A percentile compares a stretch with the other conserved stretches of the same genome.
phyloP scores from a whole-genome alignment of 2,329 filamentous ascomycete species.

The Colletotrichum sp. region DNA sequence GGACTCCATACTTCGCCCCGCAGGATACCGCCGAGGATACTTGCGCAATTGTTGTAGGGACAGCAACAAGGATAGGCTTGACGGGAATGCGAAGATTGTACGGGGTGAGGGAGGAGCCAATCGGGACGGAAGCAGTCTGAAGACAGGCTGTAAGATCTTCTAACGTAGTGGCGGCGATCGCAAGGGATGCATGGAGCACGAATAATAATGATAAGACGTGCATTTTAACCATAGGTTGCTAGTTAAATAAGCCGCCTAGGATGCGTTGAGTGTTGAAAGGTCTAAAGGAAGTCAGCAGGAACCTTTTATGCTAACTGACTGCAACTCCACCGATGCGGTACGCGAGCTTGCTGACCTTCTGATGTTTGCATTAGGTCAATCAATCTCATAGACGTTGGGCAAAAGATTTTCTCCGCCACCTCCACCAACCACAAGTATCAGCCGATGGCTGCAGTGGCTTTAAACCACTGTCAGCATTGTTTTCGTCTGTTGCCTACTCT shows the following conservation, averaged over 20 bases:
- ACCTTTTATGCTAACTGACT: background rate
- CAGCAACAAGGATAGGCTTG: conserved; percentile 49
- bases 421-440: background rate
- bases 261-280: background rate
- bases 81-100: conserved; percentile 37
- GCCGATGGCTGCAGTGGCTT: background rate
- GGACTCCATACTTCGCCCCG: conserved; percentile 42
- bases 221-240: background rate
- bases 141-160: conserved; percentile 25
- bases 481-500: no score
- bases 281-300: background rate
- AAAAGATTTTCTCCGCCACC: background rate
- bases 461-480: background rate
- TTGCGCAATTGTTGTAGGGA: conserved; percentile 45
- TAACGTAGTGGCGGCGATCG: background rate
- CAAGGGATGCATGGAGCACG: background rate
- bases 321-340: background rate
- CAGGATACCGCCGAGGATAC: conserved; percentile 52
- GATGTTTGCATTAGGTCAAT: background rate
- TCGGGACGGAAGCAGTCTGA: conserved; percentile 24
- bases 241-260: background rate
- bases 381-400: background rate
- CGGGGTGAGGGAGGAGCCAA: conserved; percentile 23
- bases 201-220: background rate
- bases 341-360: background rate